Evolutionary conservation across 257 asterid genomes (phyloP).

Genomic region (Thymus quinquecostatus): DNA sequence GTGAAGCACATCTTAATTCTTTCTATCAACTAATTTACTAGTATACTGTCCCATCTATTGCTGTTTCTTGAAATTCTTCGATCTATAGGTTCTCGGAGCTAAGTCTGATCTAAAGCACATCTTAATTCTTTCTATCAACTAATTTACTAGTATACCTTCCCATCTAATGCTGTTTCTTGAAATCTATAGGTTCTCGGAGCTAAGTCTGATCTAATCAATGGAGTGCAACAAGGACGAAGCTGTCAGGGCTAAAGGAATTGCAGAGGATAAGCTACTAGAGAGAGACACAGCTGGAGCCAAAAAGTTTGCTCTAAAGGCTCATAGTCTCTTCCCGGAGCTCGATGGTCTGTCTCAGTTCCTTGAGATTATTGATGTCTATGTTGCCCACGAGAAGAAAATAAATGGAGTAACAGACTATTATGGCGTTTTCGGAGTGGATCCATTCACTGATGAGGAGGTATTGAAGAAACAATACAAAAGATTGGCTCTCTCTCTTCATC

Average conservation of each 20-base stretch:
- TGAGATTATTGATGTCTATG: constrained; percentile 47
- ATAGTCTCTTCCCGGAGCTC: constrained; percentile 54
- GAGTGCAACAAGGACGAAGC: constrained; percentile 72
- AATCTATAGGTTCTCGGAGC: constrained; percentile 25
- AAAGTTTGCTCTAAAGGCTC: constrained; percentile 62
- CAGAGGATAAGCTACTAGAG: constrained; percentile 56
- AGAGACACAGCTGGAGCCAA: constrained; percentile 65
- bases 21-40: neutral
- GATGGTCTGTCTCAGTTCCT: constrained; percentile 67
- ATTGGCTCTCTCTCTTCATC: constrained; percentile 67
- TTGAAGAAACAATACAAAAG: constrained; percentile 48
- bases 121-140: neutral
- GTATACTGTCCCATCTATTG: constrained; percentile 9
- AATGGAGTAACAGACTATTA: constrained; percentile 63
- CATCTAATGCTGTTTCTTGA: constrained; percentile 21
- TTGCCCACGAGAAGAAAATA: constrained; percentile 49
- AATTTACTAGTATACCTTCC: neutral
- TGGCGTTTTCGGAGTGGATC: constrained; percentile 54
- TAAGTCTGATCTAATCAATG: constrained; percentile 38
- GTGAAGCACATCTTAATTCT: constrained; percentile 8
- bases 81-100: constrained; percentile 25
- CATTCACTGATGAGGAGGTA: constrained; percentile 44
- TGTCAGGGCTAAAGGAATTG: constrained; percentile 53
- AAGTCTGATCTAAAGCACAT: neutral
- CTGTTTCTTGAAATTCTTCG: neutral